A percentile compares a stretch with the other conserved stretches of the same genome.
Evolutionary conservation across 805 yeast species (phyloP).

Genomic region (Lachancea fermentati): DNA sequence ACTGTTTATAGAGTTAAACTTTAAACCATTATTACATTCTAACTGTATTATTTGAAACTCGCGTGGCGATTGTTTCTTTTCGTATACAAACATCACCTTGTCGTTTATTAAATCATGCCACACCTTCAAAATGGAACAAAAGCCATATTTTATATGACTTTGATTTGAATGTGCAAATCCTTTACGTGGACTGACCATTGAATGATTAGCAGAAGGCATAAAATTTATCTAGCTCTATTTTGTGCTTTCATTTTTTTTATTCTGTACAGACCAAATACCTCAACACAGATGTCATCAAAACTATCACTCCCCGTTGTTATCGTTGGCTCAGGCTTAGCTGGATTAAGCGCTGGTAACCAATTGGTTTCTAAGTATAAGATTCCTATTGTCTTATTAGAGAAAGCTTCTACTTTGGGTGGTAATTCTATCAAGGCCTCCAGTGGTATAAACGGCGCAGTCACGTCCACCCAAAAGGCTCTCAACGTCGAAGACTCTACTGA

Average conservation of each 20-base stretch:
- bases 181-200: background rate
- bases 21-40: no score
- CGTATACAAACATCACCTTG: background rate
- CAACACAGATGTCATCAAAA: constrained; percentile 6
- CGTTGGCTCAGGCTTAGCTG: constrained; percentile 55
- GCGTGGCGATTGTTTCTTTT: no score
- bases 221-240: background rate
- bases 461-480: constrained; percentile 50
- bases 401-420: constrained; percentile 46
- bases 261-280: background rate
- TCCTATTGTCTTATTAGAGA: constrained; percentile 45
- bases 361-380: constrained; percentile 33
- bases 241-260: constrained; percentile 1
- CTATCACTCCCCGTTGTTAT: constrained; percentile 37
- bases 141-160: no score
- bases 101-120: background rate
- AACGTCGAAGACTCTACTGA: constrained; percentile 52
- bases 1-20: background rate
- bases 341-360: constrained; percentile 41
- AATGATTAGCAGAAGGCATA: constrained; percentile 3
- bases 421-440: constrained; percentile 58
- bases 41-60: no score
- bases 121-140: background rate
- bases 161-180: no score
- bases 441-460: constrained; percentile 66